Conservation (phyloP, 2,329 filamentous ascomycete species). For the Penicillium sp. region DNA sequence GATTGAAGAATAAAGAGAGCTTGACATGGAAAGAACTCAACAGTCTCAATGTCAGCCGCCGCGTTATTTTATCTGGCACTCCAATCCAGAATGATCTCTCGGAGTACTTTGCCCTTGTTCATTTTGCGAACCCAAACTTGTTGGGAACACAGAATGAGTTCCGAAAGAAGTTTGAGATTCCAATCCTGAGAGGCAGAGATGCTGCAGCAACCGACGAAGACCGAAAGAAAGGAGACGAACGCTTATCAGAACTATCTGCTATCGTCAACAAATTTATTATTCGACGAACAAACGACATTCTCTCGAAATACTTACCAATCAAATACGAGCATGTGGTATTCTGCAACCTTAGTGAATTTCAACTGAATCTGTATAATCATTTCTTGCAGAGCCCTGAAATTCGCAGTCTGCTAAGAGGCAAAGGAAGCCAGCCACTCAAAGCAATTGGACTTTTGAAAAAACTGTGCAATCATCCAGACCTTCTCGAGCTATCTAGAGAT, state of each 20-base stretch:
- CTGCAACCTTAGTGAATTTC: constrained; percentile 89
- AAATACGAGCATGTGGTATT: constrained; percentile 99
- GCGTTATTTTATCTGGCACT: constrained; percentile 93
- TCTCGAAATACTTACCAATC: constrained; percentile 94
- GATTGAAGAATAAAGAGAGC: constrained; percentile 93
- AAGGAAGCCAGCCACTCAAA: constrained; percentile 92
- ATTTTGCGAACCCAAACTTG: constrained; percentile 91
- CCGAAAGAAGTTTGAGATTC: constrained; percentile 87
- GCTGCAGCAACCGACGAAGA: constrained; percentile 82
- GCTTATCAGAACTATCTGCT: constrained; percentile 72
- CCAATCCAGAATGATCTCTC: constrained; percentile 98
- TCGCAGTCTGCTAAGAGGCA: constrained; percentile 82
- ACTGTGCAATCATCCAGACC: constrained; percentile 94
- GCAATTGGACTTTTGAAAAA: constrained; percentile 97
- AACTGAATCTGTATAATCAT: constrained; percentile 90
- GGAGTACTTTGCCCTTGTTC: constrained; percentile 92
- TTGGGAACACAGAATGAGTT: constrained; percentile 88
- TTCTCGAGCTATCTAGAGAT: constrained; percentile 77
- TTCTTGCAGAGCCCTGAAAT: constrained; percentile 96
- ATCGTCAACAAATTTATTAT: constrained; percentile 99
- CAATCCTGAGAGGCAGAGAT: constrained; percentile 87
- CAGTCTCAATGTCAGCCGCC: constrained; percentile 79
- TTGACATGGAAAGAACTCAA: constrained; percentile 92
- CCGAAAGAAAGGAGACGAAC: constrained; percentile 75
- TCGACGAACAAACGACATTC: constrained; percentile 91